Percentiles rank a stretch among this genome's conserved stretches.
Conservation (phyloP, 139 green algal species). For the Limnomonas spitsbergensis region DNA sequence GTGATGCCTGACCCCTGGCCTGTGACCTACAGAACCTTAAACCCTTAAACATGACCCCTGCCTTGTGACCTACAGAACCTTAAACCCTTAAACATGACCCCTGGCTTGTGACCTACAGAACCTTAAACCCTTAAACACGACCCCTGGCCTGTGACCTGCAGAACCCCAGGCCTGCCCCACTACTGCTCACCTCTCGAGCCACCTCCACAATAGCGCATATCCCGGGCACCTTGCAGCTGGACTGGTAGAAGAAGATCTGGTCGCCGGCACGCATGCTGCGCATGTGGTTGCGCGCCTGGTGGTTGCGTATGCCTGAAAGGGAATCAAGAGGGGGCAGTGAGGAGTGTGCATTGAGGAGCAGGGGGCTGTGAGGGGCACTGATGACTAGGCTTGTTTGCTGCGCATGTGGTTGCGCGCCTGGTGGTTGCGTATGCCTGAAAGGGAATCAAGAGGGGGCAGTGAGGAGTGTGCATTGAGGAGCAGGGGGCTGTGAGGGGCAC, state of each 20-base stretch:
- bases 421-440: background rate
- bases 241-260: constrained; percentile 19
- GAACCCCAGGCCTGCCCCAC: background rate
- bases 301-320: background rate
- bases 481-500: too few relatives aligned
- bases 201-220: constrained; percentile 6
- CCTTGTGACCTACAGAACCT: too few relatives aligned
- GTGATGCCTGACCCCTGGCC: too few relatives aligned
- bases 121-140: too few relatives aligned
- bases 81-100: too few relatives aligned
- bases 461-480: too few relatives aligned
- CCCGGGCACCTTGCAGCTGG: constrained; percentile 12
- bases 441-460: background rate
- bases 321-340: background rate
- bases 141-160: background rate
- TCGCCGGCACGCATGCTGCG: background rate
- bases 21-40: background rate
- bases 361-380: too few relatives aligned
- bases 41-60: too few relatives aligned
- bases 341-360: too few relatives aligned
- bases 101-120: too few relatives aligned
- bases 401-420: constrained; percentile 8
- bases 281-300: constrained; percentile 8
- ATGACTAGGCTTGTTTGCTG: background rate
- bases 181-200: background rate